Evolutionary conservation across 768 basidiomycete species (phyloP).

Genomic region (Termitomyces heimii): DNA sequence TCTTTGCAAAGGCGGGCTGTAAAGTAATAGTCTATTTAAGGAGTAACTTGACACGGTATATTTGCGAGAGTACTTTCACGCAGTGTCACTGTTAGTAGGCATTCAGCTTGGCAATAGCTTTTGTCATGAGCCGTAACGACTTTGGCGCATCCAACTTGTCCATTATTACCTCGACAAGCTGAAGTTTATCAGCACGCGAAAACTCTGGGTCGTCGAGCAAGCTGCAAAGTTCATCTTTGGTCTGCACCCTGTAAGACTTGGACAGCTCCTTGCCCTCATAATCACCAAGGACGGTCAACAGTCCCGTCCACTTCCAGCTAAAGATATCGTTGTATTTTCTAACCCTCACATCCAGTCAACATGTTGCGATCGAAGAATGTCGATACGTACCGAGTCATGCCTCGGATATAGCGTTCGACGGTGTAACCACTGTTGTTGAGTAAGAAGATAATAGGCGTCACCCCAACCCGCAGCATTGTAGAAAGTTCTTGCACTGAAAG

Average conservation of each 20-base stretch:
- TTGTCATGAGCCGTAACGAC: too few species aligned
- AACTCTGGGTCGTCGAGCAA: too few species aligned
- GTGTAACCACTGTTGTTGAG: slow-evolving; percentile 82
- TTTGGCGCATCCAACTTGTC: too few species aligned
- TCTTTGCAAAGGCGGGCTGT: too few species aligned
- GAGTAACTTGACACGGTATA: too few species aligned
- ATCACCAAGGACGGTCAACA: slow-evolving; percentile 56
- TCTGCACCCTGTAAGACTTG: slow-evolving; percentile 60
- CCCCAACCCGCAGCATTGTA: slow-evolving; percentile 67
- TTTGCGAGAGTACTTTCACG: too few species aligned
- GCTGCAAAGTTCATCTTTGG: too few species aligned
- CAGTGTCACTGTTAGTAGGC: too few species aligned
- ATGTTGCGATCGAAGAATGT: neutral
- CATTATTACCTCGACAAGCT: too few species aligned
- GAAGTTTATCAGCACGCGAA: too few species aligned
- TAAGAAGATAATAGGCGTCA: slow-evolving; percentile 82
- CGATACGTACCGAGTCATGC: slow-evolving; percentile 39
- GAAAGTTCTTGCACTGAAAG: slow-evolving; percentile 79
- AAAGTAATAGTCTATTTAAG: too few species aligned
- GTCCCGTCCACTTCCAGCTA: slow-evolving; percentile 68
- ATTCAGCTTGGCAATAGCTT: too few species aligned
- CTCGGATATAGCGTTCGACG: slow-evolving; percentile 78
- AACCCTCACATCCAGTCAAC: neutral
- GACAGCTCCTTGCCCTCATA: slow-evolving; percentile 37
- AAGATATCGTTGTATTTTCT: slow-evolving; percentile 86